Conservation (phyloP, 2,329 filamentous ascomycete species). For the Xylariaceae sp. region DNA sequence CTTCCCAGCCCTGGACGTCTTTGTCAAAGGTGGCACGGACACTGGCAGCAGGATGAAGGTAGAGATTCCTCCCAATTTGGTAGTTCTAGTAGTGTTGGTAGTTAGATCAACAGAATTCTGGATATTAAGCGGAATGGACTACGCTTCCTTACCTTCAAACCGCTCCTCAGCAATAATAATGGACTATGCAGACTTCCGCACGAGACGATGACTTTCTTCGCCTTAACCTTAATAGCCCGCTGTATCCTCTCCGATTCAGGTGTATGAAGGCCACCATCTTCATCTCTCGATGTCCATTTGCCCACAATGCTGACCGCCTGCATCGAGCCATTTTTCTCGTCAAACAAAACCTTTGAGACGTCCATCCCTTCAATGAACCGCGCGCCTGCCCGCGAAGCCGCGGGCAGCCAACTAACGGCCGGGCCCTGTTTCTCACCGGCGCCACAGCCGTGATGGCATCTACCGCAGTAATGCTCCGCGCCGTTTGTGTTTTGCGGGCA, state of each 20-base stretch:
- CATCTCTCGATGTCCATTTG: slow-evolving; percentile 75
- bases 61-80: slow-evolving; percentile 81
- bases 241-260: slow-evolving; percentile 54
- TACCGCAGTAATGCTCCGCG: slow-evolving; percentile 66
- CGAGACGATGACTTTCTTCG: slow-evolving; percentile 81
- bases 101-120: neutral
- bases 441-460: slow-evolving; percentile 51
- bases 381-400: slow-evolving; percentile 70
- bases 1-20: slow-evolving; percentile 73
- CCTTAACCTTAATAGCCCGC: slow-evolving; percentile 73
- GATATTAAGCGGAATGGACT: neutral
- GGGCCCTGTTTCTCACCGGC: slow-evolving; percentile 72
- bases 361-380: slow-evolving; percentile 73
- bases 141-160: slow-evolving; percentile 64
- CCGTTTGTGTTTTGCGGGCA: slow-evolving; percentile 75
- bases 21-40: slow-evolving; percentile 70
- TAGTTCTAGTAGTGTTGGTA: slow-evolving; percentile 60
- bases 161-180: slow-evolving; percentile 76
- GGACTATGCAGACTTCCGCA: slow-evolving; percentile 80
- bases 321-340: slow-evolving; percentile 54
- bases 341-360: slow-evolving; percentile 64
- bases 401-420: slow-evolving; percentile 70
- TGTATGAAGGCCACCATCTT: slow-evolving; percentile 62
- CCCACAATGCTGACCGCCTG: slow-evolving; percentile 76
- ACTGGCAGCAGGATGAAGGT: slow-evolving; percentile 76